Evolutionary conservation across 1,284 basidiomycete genomes (phyloP), one percentile per base, ranked within the genome.

Genomic region (Chiua sp.): DNA sequence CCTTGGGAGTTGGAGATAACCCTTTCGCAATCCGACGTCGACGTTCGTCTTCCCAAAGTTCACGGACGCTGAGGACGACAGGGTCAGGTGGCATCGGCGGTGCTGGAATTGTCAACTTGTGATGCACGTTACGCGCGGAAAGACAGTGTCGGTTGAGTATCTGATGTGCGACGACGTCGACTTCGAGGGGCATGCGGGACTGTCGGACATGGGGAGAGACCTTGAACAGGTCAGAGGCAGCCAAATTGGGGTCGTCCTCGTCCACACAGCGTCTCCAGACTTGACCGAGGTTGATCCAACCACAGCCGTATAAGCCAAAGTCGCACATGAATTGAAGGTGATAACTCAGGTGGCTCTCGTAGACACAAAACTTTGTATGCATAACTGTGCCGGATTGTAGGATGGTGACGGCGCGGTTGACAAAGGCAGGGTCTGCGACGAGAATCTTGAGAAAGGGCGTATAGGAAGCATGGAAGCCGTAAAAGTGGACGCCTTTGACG

Each of bases 401-500:
- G 57, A 96, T 85, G 22, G 92, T 87, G 42, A 87, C 84, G 18
- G 90, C 84, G 23, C 93, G 87, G 66, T 81, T 86, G 62, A 91
- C 79, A 64, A 87, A 77, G 3, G 80, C 74, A 7, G 95, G 94
- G 67, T 98, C 89, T 51, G 82, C 80, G 58, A 96, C 79, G 64
- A 87, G 81, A 53, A 99, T 86, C 75, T 98, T 98, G 76, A 99
- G 86, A 77, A 93, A 99, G 32, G 95, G 95, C 13, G 85, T 82
- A 71, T 94, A 92, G 30, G 89, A 87, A 22, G 92, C 82, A 72
- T 96, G 92, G 75, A 96, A 98, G 12, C 97, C 97, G 75, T 98
- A 99, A 75, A 98, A 98, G 66, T 93, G 91, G 26, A 93, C 80
- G n/a, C 95, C 97, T 78, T 98, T 98, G 68, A 96, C 93, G 42